Evolutionary conservation across 2,329 filamentous ascomycete genomes (phyloP), one percentile per base, ranked within the genome.

Genomic region (Teratosphaeria nubilosa): DNA sequence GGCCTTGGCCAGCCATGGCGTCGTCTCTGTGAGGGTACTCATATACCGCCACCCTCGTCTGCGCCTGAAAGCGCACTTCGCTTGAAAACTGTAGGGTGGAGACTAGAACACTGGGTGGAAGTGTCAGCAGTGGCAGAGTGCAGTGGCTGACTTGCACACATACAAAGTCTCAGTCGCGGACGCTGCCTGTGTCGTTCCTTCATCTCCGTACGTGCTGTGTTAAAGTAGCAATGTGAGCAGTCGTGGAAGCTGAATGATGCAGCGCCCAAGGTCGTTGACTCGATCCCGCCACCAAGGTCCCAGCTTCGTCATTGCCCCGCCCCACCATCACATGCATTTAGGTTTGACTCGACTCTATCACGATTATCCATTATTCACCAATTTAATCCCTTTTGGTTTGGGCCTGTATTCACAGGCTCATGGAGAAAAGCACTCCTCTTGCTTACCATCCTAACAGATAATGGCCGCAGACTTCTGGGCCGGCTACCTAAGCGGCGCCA

Each of bases 381-480:
- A 41, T 5, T 16, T 41, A 41, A 16, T 5, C 5, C 13, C 13
- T 41, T 30, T 30, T 30, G 27, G 7, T 30, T 30, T 30, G 27
- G 7, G 27, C 5, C 27, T 30, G 27, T 30, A 30, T 30, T 30
- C 32, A 16, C 32, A 37, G 3, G 11, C 32, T 16, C 10, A 37
- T 13, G 14, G 32, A 37, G 32, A 37, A 6, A 37, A 37, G 11
- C 32, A 16, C 32, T 9, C 27, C 27, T 27, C 27, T 30, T 30
- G 27, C 27, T 30, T 37, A 3, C 32, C 14, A 2, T 37, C 11
- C 32, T 11, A 37, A 37, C 3, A 3, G 32, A 37, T 30, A 30
- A 92, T 94, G 88, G 89, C 88, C 55, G 84, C 90, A 65, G 91
- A 96, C 71, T 96, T 96, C 74, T 95, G 89, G 88, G 89, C 91